Evolutionary conservation across 768 basidiomycete species (phyloP).

Genomic region (Auriscalpium vulgare): DNA sequence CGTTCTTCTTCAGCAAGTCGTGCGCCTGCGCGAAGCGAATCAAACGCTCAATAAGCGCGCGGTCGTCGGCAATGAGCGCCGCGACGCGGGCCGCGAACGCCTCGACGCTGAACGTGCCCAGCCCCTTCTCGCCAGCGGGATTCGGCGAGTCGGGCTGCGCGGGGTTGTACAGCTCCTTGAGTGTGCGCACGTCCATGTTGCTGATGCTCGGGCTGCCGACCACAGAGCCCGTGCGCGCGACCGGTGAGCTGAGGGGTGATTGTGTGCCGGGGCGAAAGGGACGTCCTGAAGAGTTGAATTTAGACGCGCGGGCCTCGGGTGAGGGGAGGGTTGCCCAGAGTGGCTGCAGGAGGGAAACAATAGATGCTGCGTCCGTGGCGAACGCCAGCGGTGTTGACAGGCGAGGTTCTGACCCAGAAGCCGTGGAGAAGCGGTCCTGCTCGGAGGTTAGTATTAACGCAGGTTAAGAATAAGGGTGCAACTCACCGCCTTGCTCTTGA

Average conservation of each 20-base stretch:
- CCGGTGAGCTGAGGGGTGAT: slow-evolving; percentile 18
- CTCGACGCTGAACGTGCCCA: slow-evolving; percentile 59
- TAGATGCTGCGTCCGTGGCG: slow-evolving; percentile 40
- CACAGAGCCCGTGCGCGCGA: slow-evolving; percentile 25
- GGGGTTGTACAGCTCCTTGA: slow-evolving; percentile 70
- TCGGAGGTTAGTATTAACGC: neutral
- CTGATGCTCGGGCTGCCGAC: slow-evolving; percentile 44
- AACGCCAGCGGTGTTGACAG: slow-evolving; percentile 19
- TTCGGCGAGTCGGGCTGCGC: slow-evolving; percentile 15
- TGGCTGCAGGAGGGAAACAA: slow-evolving; percentile 57
- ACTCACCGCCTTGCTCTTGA: slow-evolving; percentile 15
- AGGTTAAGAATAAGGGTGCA: too few relatives aligned
- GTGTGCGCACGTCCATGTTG: slow-evolving; percentile 78
- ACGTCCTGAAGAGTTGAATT: slow-evolving; percentile 42
- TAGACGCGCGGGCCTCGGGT: slow-evolving; percentile 70
- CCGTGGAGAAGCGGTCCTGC: slow-evolving; percentile 3
- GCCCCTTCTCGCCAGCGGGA: slow-evolving; percentile 4
- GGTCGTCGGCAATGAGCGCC: slow-evolving; percentile 76
- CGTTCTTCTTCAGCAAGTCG: slow-evolving; percentile 86
- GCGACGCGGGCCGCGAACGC: slow-evolving; percentile 73
- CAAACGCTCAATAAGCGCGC: slow-evolving; percentile 74
- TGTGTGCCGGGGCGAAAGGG: slow-evolving; percentile 32
- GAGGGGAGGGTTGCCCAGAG: slow-evolving; percentile 82
- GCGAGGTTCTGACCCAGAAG: neutral
- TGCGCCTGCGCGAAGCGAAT: slow-evolving; percentile 84